A percentile compares a stretch with the other conserved stretches of the same genome.
phyloP scores from a whole-genome alignment of 2,329 filamentous ascomycete genomes.

The Aureobasidium leucospermi region DNA sequence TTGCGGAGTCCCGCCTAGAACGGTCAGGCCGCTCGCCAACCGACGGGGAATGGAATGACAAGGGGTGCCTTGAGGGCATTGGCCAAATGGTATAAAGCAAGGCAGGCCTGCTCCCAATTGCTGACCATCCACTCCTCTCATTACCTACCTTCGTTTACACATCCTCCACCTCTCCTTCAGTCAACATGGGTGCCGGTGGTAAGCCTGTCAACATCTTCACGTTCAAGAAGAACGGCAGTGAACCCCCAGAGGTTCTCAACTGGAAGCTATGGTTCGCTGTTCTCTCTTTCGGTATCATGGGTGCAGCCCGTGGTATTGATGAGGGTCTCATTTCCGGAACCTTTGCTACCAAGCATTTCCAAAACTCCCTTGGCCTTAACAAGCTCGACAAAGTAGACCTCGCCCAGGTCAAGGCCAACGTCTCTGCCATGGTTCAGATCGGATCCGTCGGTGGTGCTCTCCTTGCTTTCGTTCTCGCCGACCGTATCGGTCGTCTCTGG shows the following conservation, averaged over 20 bases:
- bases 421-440: constrained; percentile 73
- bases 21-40: constrained; percentile 1
- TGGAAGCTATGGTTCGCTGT: constrained; percentile 72
- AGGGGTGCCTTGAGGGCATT: neutral
- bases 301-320: constrained; percentile 66
- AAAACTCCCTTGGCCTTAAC: constrained; percentile 48
- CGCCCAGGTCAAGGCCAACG: constrained; percentile 62
- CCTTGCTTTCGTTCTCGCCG: constrained; percentile 47
- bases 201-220: constrained; percentile 24
- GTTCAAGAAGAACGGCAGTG: constrained; percentile 48
- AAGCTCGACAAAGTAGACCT: constrained; percentile 46
- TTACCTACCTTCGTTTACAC: neutral
- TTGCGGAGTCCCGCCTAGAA: neutral
- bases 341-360: constrained; percentile 55
- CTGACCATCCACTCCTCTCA: neutral
- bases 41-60: neutral
- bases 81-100: constrained; percentile 10
- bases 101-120: neutral
- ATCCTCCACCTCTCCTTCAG: neutral
- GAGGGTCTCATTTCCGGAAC: constrained; percentile 58
- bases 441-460: constrained; percentile 65
- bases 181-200: constrained; percentile 17
- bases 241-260: constrained; percentile 64
- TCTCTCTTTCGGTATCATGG: constrained; percentile 49
- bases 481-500: constrained; percentile 36